phyloP scores from a whole-genome alignment of 768 basidiomycete genomes.

The Phanerochaete carnosa region DNA sequence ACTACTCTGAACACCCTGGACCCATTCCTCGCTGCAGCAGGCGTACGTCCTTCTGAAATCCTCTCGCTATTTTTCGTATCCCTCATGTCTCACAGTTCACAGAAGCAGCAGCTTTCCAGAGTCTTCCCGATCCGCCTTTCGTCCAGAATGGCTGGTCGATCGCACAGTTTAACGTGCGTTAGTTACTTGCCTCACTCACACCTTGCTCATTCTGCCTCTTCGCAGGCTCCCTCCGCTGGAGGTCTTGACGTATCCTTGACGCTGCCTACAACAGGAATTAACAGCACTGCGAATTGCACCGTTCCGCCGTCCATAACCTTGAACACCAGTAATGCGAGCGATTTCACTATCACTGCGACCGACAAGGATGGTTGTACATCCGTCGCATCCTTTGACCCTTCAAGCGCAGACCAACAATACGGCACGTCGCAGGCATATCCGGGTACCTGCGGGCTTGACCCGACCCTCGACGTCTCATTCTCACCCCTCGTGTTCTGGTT shows the following conservation, averaged over 20 bases:
- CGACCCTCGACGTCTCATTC: slow-evolving; percentile 31
- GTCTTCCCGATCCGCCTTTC: slow-evolving; percentile 57
- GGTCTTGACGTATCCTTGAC: slow-evolving; percentile 51
- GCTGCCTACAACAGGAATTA: slow-evolving; percentile 49
- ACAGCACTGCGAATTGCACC: slow-evolving; percentile 45
- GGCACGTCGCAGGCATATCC: slow-evolving; percentile 38
- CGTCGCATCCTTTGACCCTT: slow-evolving; percentile 35
- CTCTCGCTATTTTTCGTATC: not conserved
- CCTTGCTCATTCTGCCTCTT: not conserved
- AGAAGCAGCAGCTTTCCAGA: slow-evolving; percentile 41
- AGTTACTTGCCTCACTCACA: not conserved
- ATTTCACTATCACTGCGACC: slow-evolving; percentile 39
- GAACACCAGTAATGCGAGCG: slow-evolving; percentile 23
- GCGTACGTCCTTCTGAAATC: slow-evolving; percentile 33
- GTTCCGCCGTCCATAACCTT: slow-evolving; percentile 27
- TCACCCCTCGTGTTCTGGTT: slow-evolving; percentile 71
- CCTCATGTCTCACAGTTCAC: slow-evolving; percentile 28
- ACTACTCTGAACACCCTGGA: slow-evolving; percentile 43
- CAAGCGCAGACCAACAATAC: slow-evolving; percentile 42
- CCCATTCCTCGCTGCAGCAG: slow-evolving; percentile 58
- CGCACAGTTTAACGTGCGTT: slow-evolving; percentile 46
- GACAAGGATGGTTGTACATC: slow-evolving; percentile 47
- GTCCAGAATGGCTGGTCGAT: slow-evolving; percentile 49
- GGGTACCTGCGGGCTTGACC: slow-evolving; percentile 26
- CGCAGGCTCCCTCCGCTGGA: slow-evolving; percentile 39